These are phyloP conservation scores for Hanseniaspora gamundiae DNA, from an alignment of 1,139 yeast species.

Conservation along the genomic window DNA sequence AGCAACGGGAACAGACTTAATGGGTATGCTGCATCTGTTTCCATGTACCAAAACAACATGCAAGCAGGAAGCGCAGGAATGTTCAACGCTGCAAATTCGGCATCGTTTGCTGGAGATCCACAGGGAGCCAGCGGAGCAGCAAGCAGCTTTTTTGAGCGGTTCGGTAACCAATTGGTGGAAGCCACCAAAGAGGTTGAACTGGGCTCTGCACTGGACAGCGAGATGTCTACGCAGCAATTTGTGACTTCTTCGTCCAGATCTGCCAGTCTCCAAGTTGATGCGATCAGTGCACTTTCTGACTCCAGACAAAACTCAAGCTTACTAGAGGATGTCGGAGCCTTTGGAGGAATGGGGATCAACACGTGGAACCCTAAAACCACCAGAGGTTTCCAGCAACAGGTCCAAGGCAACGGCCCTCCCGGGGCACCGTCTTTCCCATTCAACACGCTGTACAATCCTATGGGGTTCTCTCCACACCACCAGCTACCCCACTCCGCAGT, in stretches of 20 bases:
- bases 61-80: background rate
- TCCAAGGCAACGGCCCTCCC: background rate
- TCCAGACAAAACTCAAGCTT: background rate
- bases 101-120: slow-evolving; percentile 3
- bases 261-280: slow-evolving; percentile 1
- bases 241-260: slow-evolving; percentile 1
- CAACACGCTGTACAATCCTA: background rate
- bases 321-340: slow-evolving; percentile 1
- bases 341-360: background rate
- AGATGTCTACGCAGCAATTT: background rate
- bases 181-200: slow-evolving; percentile 24
- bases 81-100: background rate
- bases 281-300: background rate
- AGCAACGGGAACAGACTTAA: background rate
- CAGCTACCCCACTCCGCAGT: background rate
- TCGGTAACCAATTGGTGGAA: slow-evolving; percentile 24
- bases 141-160: slow-evolving; percentile 23
- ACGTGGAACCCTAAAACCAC: background rate
- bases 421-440: background rate
- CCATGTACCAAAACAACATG: slow-evolving; percentile 3
- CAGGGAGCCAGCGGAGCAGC: slow-evolving; percentile 7
- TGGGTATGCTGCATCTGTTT: slow-evolving; percentile 7
- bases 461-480: background rate
- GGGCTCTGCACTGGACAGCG: background rate
- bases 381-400: background rate